Percentiles rank a stretch among this genome's conserved stretches.
Conservation (phyloP, 306 rosid genomes). For the Vachellia pachyceras region DNA sequence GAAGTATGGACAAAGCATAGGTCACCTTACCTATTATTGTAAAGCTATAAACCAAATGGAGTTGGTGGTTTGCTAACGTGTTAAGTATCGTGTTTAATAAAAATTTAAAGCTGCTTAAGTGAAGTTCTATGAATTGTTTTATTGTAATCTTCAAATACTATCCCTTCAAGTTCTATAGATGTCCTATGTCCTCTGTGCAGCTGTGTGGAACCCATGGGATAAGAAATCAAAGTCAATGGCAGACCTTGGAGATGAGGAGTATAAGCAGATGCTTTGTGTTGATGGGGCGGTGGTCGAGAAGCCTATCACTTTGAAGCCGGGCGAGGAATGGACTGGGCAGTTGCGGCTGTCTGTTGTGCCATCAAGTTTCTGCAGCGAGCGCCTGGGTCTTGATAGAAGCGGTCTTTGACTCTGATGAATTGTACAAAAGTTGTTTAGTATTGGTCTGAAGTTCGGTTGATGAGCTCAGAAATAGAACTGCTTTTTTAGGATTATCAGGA, state of each 20-base stretch:
- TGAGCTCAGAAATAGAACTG: slow-evolving; percentile 21
- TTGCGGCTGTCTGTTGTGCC: slow-evolving; percentile 78
- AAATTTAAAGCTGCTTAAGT: not conserved
- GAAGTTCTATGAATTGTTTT: not conserved
- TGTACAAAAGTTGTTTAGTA: slow-evolving; percentile 44
- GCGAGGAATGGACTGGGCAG: slow-evolving; percentile 92
- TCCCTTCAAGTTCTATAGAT: not conserved
- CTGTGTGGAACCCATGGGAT: slow-evolving; percentile 98
- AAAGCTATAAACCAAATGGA: not conserved
- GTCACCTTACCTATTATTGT: not conserved
- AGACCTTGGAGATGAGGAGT: slow-evolving; percentile 91
- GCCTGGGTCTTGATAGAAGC: slow-evolving; percentile 56
- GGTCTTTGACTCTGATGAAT: slow-evolving; percentile 36
- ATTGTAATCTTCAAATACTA: not conserved
- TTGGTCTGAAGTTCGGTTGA: not conserved
- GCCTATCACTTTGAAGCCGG: slow-evolving; percentile 80
- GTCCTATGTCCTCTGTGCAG: slow-evolving; percentile 42
- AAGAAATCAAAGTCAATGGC: slow-evolving; percentile 82
- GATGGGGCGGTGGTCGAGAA: slow-evolving; percentile 85
- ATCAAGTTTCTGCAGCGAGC: slow-evolving; percentile 84
- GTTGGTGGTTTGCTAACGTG: not conserved
- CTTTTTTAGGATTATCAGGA: slow-evolving; percentile 4
- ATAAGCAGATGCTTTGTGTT: slow-evolving; percentile 92
- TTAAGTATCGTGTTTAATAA: not conserved
- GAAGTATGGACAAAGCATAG: no score